Base-by-base conservation (phyloP, 1,284 basidiomycete genomes). In the Porogramme epimiltina region DNA sequence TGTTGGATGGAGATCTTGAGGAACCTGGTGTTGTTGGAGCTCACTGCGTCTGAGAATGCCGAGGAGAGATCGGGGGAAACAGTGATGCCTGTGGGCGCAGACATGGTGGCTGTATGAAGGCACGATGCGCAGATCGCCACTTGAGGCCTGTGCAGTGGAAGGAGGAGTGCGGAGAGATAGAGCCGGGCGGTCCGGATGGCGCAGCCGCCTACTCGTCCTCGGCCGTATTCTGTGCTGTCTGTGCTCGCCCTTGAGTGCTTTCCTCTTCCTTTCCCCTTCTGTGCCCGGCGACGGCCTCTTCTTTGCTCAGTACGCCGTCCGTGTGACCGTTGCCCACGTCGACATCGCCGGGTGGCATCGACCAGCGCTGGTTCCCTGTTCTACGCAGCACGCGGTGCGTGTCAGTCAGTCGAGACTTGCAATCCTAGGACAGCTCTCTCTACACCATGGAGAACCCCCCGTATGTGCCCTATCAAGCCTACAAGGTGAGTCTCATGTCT, bases 1-100 rank as follows among this genome's bases (percentile, higher is more conserved):
- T 91, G 82, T 59, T 74, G 71, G 64, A 92, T 90, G 39, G 77
- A 76, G 54, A 92, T 75, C 68, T 89, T 89, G 71, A 92, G 72
- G 68, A 91, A 91, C 37, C 89, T 79, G 49, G 77, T 71, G 43
- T 71, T 63, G 52, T 69, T 73, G 1, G 76, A 70, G 42, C 77
- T 74, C 18, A 84, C 68, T 5, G 85, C 84, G 38, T 76, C 64
- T 15, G 85, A 77, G 65, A 90, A 91, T 11, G 68, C 68, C 3
- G 75, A 51, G 64, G 73, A 60, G 37, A 88, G 79, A 42, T 82
- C 76, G 42, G 72, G 68, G 13, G 83, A 80, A 45, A 81, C 74
- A 31, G 68, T 67, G 59, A 89, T 88, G 28, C 85, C 87, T 58
- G 86, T 89, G 3, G 77, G 76, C 41, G 87, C 79, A 50, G 87